Base-by-base conservation (phyloP, 2,329 filamentous ascomycete genomes). In the Hortaea sp. region DNA sequence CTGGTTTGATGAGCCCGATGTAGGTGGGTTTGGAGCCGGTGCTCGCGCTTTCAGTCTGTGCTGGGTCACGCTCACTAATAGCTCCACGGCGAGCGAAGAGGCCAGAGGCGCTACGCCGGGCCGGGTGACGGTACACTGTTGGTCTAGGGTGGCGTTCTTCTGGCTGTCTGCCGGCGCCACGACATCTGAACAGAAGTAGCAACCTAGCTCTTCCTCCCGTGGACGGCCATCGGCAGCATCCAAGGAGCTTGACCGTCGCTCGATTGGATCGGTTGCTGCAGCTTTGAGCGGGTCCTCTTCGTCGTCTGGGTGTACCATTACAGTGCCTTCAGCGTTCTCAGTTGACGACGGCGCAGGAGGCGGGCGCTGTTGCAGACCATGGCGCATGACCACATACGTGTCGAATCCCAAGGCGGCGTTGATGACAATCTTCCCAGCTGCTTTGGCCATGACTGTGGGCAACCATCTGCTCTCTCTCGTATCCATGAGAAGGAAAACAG, bases 121-220 rank as follows among this genome's bases (percentile, higher is more conserved):
- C 7, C 92, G 81, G 2, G 92, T 98, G 13, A 98, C 92, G 0
- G 92, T 98, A 66, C 92, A 98, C 68, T 97, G 92, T 64, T 98
- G 92, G 63, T 98, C 92, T 7, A 98, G 80, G 0, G 92, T 97
- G 57, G 89, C 86, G 59, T 95, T 88, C 66, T 90, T 95, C 61
- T 95, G 78, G 71, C 94, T 89, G 69, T 97, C 88, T 51, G 84
- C 84, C 20, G 92, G 92, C 5, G 90, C 87, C 42, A 97, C 90
- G 28, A 98, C 90, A 63, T 98, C 92, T 59, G 94, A 97, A 69
- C 92, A 98, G 67, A 97, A 98, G 65, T 98, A 98, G 67, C 92
- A 98, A 7, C 92, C 92, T 28, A 97, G 73, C 28, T 86, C 80
- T 43, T 79, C 71, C 45, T 79, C 72, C n/a, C 69, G 74, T 20